phyloP scores from a whole-genome alignment of 2,329 filamentous ascomycete genomes.

The Keithomyces neogunnii region DNA sequence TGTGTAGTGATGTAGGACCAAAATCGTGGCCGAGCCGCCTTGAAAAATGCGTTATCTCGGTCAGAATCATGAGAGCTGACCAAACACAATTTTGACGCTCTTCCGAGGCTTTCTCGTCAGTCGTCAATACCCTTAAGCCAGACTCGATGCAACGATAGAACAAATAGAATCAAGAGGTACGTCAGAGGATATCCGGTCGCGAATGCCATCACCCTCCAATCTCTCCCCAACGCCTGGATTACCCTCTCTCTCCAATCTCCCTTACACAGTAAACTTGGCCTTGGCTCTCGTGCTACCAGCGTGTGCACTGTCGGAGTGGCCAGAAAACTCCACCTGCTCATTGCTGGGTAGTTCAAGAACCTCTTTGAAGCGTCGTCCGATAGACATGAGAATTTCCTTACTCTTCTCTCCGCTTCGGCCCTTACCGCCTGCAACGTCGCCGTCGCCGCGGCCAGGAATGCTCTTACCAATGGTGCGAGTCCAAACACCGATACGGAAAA shows the following conservation, averaged over 20 bases:
- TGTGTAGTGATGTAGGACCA: not conserved
- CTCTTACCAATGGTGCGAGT: conserved; percentile 87
- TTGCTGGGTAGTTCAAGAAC: conserved; percentile 68
- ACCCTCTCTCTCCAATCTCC: not conserved
- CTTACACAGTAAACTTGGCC: conserved; percentile 81
- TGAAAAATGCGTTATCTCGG: conserved; percentile 1
- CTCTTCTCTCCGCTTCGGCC: conserved; percentile 73
- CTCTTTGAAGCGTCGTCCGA: conserved; percentile 89
- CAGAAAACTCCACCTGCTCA: conserved; percentile 88
- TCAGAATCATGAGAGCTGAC: not conserved
- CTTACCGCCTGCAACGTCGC: conserved; percentile 66
- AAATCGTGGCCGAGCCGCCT: not conserved
- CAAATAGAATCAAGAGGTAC: not conserved
- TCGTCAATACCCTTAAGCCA: not conserved
- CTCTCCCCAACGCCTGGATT: not conserved
- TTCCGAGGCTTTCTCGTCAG: conserved; percentile 1
- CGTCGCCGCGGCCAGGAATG: conserved; percentile 66
- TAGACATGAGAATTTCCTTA: conserved; percentile 72
- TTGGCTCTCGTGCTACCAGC: conserved; percentile 91
- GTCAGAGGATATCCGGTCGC: conserved; percentile 15
- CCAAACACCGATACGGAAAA: conserved; percentile 97
- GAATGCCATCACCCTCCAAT: conserved; percentile 11
- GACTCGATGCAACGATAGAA: not conserved
- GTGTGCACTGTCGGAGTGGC: conserved; percentile 90
- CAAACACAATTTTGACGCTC: not conserved